Conservation (phyloP, 2,329 filamentous ascomycete genomes). For the Trichocomaceae sp. region DNA sequence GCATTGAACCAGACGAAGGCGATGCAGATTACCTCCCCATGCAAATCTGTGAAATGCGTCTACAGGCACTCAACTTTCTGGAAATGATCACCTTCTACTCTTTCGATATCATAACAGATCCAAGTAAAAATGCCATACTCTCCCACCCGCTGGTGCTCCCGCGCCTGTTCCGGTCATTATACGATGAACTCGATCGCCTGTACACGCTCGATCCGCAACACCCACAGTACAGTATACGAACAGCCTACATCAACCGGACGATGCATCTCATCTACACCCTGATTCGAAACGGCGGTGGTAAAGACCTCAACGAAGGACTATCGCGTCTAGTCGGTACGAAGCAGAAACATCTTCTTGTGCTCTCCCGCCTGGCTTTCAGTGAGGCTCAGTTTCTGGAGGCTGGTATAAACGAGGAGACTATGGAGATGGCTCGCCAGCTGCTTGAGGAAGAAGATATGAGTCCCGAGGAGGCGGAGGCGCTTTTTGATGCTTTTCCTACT, state of each 20-base stretch:
- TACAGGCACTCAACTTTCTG: conserved; percentile 41
- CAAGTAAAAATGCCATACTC: conserved; percentile 58
- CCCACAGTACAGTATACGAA: conserved; percentile 41
- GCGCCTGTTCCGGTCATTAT: conserved; percentile 65
- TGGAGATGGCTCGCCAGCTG: conserved; percentile 73
- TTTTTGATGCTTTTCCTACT: conserved; percentile 43
- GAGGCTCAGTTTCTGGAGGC: conserved; percentile 72
- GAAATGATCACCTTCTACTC: conserved; percentile 36
- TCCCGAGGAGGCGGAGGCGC: conserved; percentile 65
- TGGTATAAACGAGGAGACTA: conserved; percentile 68
- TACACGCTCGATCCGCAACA: conserved; percentile 48
- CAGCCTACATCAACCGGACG: conserved; percentile 52
- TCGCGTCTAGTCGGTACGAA: conserved; percentile 62
- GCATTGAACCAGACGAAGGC: conserved; percentile 41
- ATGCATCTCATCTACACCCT: conserved; percentile 58
- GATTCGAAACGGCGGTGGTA: conserved; percentile 53
- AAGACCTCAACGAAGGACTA: conserved; percentile 67
- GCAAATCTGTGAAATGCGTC: conserved; percentile 37
- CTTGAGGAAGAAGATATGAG: conserved; percentile 73
- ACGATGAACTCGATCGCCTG: conserved; percentile 61
- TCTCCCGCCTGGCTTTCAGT: conserved; percentile 79
- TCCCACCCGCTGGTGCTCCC: conserved; percentile 64
- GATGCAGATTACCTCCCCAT: conserved; percentile 31
- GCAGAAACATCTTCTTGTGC: conserved; percentile 73
- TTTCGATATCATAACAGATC: conserved; percentile 54